Conservation (phyloP, 192 early-diverging fungal species). For the Diversispora eburnea region DNA sequence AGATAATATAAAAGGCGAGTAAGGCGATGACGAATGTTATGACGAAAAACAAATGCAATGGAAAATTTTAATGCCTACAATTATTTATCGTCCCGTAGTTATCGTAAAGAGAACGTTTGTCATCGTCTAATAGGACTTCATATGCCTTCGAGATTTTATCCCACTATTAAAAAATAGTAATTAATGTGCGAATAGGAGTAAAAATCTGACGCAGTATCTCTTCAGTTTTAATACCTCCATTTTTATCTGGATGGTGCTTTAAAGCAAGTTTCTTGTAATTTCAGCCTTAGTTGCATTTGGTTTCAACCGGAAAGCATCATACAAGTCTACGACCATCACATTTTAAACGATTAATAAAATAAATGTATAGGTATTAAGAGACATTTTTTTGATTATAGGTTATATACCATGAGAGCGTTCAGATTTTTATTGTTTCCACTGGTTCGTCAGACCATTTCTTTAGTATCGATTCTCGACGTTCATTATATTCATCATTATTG, state of each 20-base stretch:
- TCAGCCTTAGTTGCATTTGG: slow-evolving; percentile 71
- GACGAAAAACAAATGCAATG: slow-evolving; percentile 2
- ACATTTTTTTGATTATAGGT: neutral
- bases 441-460: neutral
- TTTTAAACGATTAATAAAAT: neutral
- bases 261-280: slow-evolving; percentile 88
- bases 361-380: neutral
- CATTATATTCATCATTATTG: neutral
- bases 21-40: too few species aligned
- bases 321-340: slow-evolving; percentile 56
- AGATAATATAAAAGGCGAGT: too few species aligned
- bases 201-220: neutral
- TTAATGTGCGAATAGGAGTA: neutral
- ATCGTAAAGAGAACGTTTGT: neutral
- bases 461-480: neutral
- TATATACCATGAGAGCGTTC: neutral
- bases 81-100: neutral
- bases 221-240: slow-evolving; percentile 18
- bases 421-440: neutral
- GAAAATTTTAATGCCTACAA: neutral
- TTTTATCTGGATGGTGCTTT: slow-evolving; percentile 80
- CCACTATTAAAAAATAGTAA: neutral
- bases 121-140: neutral
- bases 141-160: neutral
- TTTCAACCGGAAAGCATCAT: slow-evolving; percentile 78